Evolutionary conservation across 2,329 filamentous ascomycete species (phyloP).

Genomic region (Fusarium multiceps): DNA sequence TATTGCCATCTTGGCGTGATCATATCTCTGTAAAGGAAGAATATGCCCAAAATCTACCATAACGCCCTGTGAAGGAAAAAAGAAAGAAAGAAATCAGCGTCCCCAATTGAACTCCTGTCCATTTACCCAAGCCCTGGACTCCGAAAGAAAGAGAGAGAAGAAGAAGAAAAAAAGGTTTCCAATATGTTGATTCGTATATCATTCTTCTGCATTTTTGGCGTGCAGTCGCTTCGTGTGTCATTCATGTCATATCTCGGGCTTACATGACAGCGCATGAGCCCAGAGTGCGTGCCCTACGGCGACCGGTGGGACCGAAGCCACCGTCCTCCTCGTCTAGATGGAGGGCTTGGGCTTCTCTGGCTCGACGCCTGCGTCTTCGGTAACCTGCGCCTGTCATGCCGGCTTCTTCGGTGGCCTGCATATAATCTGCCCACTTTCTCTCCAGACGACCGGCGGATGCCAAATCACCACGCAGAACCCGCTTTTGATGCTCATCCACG

Average conservation of each 20-base stretch:
- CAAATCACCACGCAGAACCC: conserved; percentile 82
- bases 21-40: conserved; percentile 1
- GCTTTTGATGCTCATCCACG: conserved; percentile 91
- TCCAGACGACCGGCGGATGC: conserved; percentile 81
- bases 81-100: conserved; percentile 15
- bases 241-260: conserved; percentile 42
- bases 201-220: conserved; percentile 3
- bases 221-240: conserved; percentile 1
- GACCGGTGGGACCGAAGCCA: conserved; percentile 61
- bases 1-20: conserved; percentile 4
- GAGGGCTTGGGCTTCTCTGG: conserved; percentile 82
- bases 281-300: conserved; percentile 72
- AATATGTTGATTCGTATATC: conserved; percentile 5
- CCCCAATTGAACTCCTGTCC: conserved; percentile 19
- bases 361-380: conserved; percentile 78
- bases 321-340: conserved; percentile 85
- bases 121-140: conserved; percentile 15
- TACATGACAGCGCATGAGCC: conserved; percentile 74
- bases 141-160: background rate
- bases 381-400: conserved; percentile 73
- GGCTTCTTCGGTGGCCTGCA: conserved; percentile 90
- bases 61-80: conserved; percentile 23
- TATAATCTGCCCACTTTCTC: conserved; percentile 92
- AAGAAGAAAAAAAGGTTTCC: background rate
- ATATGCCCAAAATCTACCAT: conserved; percentile 39